These are phyloP conservation scores for Brettanomyces anomalus DNA, from an alignment of 805 yeast genomes.

Conservation along the genomic window DNA sequence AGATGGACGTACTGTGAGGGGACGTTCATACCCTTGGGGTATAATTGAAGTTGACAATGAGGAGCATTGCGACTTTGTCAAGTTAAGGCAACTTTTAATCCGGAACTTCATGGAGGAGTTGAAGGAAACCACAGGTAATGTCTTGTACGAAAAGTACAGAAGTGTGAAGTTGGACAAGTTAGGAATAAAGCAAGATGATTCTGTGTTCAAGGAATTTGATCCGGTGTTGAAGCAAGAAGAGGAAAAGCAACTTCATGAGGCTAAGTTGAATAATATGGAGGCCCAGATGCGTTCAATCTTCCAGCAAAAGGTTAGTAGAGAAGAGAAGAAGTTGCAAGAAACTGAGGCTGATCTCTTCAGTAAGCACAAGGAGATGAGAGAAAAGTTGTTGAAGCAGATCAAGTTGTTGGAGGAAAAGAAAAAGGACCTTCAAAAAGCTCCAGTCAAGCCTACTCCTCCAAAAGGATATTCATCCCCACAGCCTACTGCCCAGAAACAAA, in stretches of 20 bases:
- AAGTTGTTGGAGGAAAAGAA: constrained; percentile 88
- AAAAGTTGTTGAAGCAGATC: constrained; percentile 80
- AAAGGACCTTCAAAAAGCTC: constrained; percentile 56
- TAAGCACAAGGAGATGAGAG: constrained; percentile 96
- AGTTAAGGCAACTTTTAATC: constrained; percentile 78
- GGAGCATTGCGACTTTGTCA: constrained; percentile 85
- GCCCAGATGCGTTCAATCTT: constrained; percentile 94
- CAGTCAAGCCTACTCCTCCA: constrained; percentile 37
- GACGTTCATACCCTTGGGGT: constrained; percentile 97
- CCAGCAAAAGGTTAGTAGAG: constrained; percentile 92
- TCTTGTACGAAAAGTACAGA: constrained; percentile 83
- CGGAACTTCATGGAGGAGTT: constrained; percentile 91
- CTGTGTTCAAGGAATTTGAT: constrained; percentile 92
- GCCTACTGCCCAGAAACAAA: constrained; percentile 40
- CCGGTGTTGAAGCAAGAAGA: constrained; percentile 90
- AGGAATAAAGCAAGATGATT: constrained; percentile 88
- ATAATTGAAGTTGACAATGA: constrained; percentile 91
- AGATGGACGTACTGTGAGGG: constrained; percentile 79
- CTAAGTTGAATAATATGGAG: constrained; percentile 88
- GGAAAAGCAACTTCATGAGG: constrained; percentile 88
- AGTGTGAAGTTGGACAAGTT: constrained; percentile 66
- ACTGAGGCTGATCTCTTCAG: constrained; percentile 94
- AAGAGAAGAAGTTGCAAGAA: constrained; percentile 93
- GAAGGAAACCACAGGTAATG: constrained; percentile 71
- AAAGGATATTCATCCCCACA: not conserved